Evolutionary conservation across 306 rosid species (phyloP).

Genomic region (Boehmeria nivea): DNA sequence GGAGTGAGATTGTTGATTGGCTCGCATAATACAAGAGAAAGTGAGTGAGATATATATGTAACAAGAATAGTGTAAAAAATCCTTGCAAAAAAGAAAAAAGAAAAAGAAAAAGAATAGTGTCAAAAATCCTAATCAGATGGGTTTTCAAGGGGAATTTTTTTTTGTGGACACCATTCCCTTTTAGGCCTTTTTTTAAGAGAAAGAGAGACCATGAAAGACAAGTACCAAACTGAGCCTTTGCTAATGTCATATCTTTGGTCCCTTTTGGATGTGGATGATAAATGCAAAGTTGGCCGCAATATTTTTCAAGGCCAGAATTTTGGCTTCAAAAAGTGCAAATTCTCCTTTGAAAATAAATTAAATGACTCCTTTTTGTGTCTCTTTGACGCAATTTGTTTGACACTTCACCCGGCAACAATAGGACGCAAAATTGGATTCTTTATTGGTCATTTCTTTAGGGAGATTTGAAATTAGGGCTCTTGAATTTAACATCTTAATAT

Average conservation of each 20-base stretch:
- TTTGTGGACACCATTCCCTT: conserved; percentile 1
- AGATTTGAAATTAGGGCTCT: no score
- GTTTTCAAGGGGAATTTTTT: not conserved
- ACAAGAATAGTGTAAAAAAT: no score
- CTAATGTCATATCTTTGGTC: conserved; percentile 1
- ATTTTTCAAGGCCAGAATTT: not conserved
- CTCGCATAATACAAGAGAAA: no score
- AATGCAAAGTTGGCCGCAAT: not conserved
- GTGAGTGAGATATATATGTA: no score
- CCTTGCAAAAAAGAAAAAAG: not conserved
- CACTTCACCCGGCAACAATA: no score
- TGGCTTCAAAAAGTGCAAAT: not conserved
- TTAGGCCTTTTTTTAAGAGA: not conserved
- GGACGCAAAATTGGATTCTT: not conserved
- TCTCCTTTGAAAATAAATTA: not conserved
- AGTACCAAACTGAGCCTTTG: not conserved
- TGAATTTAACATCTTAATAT: no score
- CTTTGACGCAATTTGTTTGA: not conserved
- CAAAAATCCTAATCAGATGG: not conserved
- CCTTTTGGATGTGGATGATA: not conserved
- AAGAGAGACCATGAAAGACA: not conserved
- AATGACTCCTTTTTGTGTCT: not conserved
- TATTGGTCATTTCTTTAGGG: not conserved
- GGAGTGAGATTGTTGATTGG: not conserved
- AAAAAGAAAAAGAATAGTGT: not conserved